Conservation (phyloP, 2,329 filamentous ascomycete species). For the Penicillium brasilianum region DNA sequence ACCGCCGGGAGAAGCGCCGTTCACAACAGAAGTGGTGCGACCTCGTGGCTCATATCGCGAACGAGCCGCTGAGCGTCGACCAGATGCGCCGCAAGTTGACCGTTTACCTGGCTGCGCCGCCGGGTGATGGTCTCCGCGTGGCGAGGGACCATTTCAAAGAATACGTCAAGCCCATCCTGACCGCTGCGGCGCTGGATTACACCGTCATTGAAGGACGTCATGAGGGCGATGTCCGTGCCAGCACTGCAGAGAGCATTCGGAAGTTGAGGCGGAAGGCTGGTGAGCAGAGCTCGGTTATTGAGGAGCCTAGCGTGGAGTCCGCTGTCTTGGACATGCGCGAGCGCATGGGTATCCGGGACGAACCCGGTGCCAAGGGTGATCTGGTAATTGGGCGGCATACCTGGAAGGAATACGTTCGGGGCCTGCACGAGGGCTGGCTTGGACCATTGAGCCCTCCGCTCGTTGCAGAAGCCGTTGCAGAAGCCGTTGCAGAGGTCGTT, state of each 20-base stretch:
- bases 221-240: constrained; percentile 90
- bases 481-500: constrained; percentile 10
- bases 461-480: constrained; percentile 16
- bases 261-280: constrained; percentile 65
- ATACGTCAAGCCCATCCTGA: constrained; percentile 91
- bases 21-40: constrained; percentile 85
- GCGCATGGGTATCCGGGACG: constrained; percentile 70
- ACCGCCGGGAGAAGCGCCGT: constrained; percentile 85
- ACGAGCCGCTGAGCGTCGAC: constrained; percentile 73
- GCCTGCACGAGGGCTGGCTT: constrained; percentile 94
- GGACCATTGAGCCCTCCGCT: constrained; percentile 70
- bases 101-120: constrained; percentile 82
- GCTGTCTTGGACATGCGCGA: constrained; percentile 67
- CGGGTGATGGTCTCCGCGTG: constrained; percentile 78
- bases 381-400: constrained; percentile 87
- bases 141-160: constrained; percentile 96
- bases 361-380: constrained; percentile 77
- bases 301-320: constrained; percentile 60
- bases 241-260: constrained; percentile 83
- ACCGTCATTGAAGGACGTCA: constrained; percentile 91
- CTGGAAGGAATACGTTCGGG: constrained; percentile 96
- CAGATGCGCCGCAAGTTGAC: constrained; percentile 83
- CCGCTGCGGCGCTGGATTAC: constrained; percentile 90
- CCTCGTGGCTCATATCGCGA: constrained; percentile 81
- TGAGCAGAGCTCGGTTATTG: constrained; percentile 54